A percentile compares a stretch with the other conserved stretches of the same genome.
Evolutionary conservation across 257 asterid genomes (phyloP).

Genomic region (Plantago ovata): DNA sequence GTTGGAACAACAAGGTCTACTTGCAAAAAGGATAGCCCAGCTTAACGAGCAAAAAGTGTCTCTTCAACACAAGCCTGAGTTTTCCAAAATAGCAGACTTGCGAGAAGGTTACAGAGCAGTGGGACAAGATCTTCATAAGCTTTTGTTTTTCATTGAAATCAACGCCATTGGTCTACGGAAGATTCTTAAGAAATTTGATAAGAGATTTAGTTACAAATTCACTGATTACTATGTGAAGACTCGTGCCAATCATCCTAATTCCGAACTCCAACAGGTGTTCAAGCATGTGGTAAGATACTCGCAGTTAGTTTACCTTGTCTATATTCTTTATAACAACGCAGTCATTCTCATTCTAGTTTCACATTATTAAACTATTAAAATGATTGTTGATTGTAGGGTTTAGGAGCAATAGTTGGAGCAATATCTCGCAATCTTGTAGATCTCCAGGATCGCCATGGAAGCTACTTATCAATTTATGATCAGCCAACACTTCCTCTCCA

Average conservation of each 20-base stretch:
- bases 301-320: background rate
- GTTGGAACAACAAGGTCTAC: constrained; percentile 90
- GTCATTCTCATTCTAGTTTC: too few relatives aligned
- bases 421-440: constrained; percentile 94
- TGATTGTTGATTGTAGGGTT: constrained; percentile 57
- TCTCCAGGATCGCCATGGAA: constrained; percentile 94
- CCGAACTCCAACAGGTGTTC: constrained; percentile 96
- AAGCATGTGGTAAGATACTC: constrained; percentile 88
- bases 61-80: constrained; percentile 81
- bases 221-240: constrained; percentile 94
- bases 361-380: too few relatives aligned
- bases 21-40: constrained; percentile 70
- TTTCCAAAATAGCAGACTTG: constrained; percentile 66
- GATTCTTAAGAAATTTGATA: constrained; percentile 95
- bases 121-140: constrained; percentile 83
- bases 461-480: constrained; percentile 95
- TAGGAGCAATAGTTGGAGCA: constrained; percentile 99
- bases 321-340: background rate
- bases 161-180: constrained; percentile 91
- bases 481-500: constrained; percentile 79
- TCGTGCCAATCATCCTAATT: constrained; percentile 97
- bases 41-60: constrained; percentile 61
- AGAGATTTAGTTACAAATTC: constrained; percentile 83
- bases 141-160: constrained; percentile 81
- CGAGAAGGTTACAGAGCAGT: constrained; percentile 84